A percentile compares a stretch with the other conserved stretches of the same genome.
These are phyloP conservation scores for Naganishia cerealis DNA, from an alignment of 1,284 basidiomycete species.

Conservation along the genomic window DNA sequence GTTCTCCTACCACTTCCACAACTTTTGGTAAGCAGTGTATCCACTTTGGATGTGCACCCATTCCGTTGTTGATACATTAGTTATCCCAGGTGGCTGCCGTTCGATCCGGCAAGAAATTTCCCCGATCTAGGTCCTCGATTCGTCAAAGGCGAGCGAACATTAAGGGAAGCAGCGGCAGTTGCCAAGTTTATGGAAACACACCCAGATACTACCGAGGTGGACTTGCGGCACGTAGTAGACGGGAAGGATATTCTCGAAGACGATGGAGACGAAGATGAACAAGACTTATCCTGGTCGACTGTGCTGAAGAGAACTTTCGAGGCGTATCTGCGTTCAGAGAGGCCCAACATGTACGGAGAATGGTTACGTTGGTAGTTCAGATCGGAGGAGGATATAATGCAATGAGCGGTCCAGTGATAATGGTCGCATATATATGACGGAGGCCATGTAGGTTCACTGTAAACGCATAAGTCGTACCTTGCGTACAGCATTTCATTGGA, in stretches of 20 bases:
- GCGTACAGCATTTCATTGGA: neutral
- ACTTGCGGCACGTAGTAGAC: constrained; percentile 36
- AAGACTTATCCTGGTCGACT: constrained; percentile 83
- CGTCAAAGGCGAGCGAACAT: constrained; percentile 66
- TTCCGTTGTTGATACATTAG: neutral
- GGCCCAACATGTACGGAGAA: constrained; percentile 89
- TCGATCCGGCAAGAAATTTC: constrained; percentile 82
- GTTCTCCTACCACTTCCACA: constrained; percentile 83
- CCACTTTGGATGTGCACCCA: neutral
- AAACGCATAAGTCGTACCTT: neutral
- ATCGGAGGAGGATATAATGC: constrained; percentile 23
- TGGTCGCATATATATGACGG: neutral
- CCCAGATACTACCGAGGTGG: constrained; percentile 35
- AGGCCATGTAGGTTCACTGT: neutral
- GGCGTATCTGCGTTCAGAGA: constrained; percentile 77
- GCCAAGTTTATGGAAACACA: constrained; percentile 38
- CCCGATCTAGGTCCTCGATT: constrained; percentile 84
- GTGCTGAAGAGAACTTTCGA: constrained; percentile 90
- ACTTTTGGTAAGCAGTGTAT: constrained; percentile 63
- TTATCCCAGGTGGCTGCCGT: constrained; percentile 80
- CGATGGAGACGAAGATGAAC: constrained; percentile 54
- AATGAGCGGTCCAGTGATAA: neutral
- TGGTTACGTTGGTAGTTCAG: constrained; percentile 57
- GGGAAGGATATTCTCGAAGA: constrained; percentile 39
- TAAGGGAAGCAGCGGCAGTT: constrained; percentile 49